Conservation (phyloP, 495 filamentous ascomycete genomes). For the Hypoxylon rickii region DNA sequence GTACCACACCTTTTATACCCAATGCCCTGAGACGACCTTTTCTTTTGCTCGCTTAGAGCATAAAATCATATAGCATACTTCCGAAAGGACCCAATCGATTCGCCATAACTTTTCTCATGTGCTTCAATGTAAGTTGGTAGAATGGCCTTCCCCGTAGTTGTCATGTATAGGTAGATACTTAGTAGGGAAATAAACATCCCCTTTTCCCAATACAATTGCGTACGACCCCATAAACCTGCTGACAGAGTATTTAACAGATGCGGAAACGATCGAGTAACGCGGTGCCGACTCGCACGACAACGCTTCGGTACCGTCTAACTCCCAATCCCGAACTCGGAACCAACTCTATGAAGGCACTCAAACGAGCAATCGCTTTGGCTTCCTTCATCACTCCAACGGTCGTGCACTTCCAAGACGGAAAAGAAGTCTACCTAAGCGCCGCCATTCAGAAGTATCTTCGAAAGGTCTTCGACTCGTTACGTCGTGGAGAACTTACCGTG, state of each 20-base stretch:
- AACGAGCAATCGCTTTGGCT: constrained; percentile 36
- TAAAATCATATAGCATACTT: not conserved
- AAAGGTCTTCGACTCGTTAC: constrained; percentile 40
- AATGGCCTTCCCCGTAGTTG: not conserved
- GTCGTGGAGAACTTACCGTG: constrained; percentile 34
- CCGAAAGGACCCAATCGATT: not conserved
- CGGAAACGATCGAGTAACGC: constrained; percentile 17
- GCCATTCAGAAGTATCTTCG: constrained; percentile 43
- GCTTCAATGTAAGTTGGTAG: constrained; percentile 21
- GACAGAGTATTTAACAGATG: constrained; percentile 18
- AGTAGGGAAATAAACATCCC: not conserved
- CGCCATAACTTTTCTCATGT: constrained; percentile 9
- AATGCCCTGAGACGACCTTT: constrained; percentile 14
- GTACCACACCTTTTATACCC: constrained; percentile 6
- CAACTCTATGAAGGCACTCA: constrained; percentile 37
- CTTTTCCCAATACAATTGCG: not conserved
- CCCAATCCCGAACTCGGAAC: constrained; percentile 32
- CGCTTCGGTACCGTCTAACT: constrained; percentile 32
- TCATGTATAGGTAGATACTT: no score
- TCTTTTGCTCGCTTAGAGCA: constrained; percentile 17
- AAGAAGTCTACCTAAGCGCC: constrained; percentile 37
- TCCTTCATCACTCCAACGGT: constrained; percentile 33
- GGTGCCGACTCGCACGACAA: constrained; percentile 11
- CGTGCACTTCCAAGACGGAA: constrained; percentile 31
- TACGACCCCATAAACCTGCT: constrained; percentile 1